phyloP scores from a whole-genome alignment of 768 basidiomycete species.

The Hygrophoropsis aurantiaca region DNA sequence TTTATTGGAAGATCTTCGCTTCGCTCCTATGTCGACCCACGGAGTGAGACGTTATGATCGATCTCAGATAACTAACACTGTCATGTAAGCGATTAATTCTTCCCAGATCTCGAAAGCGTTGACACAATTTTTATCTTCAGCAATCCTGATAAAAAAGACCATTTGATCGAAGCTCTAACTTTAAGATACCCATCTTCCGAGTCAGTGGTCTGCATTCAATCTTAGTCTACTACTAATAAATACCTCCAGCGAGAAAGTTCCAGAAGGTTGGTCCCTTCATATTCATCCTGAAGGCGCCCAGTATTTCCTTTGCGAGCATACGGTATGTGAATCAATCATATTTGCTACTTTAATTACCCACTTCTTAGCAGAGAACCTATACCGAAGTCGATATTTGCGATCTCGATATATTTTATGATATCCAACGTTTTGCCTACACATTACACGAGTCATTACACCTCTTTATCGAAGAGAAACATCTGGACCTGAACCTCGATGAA shows the following conservation, averaged over 20 bases:
- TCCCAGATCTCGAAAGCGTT: too few species aligned
- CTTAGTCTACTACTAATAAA: neutral
- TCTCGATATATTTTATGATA: constrained; percentile 23
- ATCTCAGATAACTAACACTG: too few species aligned
- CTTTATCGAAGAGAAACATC: constrained; percentile 8
- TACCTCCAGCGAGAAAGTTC: constrained; percentile 10
- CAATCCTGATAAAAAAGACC: neutral
- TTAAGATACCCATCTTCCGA: neutral
- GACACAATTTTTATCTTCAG: neutral
- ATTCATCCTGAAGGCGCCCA: constrained; percentile 62
- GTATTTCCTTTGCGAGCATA: constrained; percentile 51
- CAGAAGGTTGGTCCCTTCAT: constrained; percentile 43
- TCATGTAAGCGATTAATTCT: too few species aligned
- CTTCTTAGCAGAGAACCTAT: constrained; percentile 43
- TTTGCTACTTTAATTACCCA: neutral
- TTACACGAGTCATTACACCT: constrained; percentile 18
- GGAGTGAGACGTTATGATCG: constrained; percentile 13
- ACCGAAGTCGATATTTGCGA: constrained; percentile 58
- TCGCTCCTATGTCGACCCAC: constrained; percentile 13
- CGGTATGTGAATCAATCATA: constrained; percentile 31
- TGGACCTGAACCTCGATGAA: constrained; percentile 29
- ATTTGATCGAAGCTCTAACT: neutral
- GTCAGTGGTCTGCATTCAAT: constrained; percentile 6
- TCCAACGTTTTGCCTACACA: constrained; percentile 32
- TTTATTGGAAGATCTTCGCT: neutral